phyloP scores from a whole-genome alignment of 257 asterid genomes.

The Scutellaria barbata region DNA sequence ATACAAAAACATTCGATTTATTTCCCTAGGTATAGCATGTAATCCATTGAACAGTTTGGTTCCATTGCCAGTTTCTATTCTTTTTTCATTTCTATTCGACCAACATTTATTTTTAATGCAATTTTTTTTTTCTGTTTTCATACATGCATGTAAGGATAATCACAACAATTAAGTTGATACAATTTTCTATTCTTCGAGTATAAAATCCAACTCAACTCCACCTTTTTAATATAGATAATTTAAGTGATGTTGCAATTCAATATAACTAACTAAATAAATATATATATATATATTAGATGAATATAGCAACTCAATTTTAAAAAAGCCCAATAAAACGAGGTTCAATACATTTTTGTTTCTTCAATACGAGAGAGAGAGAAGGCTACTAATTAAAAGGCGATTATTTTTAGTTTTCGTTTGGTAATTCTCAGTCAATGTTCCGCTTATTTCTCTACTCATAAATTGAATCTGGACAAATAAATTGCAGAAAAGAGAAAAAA shows the following conservation, averaged over 20 bases:
- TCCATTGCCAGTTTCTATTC: not conserved
- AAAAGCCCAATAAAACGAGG: not conserved
- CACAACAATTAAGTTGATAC: too few species aligned
- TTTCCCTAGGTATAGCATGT: not conserved
- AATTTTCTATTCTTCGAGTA: too few species aligned
- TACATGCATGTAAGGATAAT: too few species aligned
- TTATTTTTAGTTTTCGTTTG: not conserved
- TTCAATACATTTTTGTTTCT: not conserved
- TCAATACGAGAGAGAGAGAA: not conserved
- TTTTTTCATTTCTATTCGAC: not conserved
- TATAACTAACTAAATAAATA: too few species aligned
- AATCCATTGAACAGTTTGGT: too few species aligned
- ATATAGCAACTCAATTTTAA: not conserved
- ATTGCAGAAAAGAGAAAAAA: not conserved
- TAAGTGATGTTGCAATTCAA: too few species aligned
- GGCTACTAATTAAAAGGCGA: slow-evolving; percentile 16
- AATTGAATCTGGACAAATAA: not conserved
- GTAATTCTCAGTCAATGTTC: not conserved
- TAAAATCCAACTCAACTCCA: too few species aligned
- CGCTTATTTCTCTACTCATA: not conserved
- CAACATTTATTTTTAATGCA: not conserved
- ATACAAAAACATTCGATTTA: not conserved
- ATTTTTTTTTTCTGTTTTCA: not conserved
- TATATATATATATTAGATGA: too few species aligned
- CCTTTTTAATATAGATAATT: too few species aligned